These are phyloP conservation scores for Claviceps sp. DNA, from an alignment of 2,329 filamentous ascomycete species.

Conservation along the genomic window DNA sequence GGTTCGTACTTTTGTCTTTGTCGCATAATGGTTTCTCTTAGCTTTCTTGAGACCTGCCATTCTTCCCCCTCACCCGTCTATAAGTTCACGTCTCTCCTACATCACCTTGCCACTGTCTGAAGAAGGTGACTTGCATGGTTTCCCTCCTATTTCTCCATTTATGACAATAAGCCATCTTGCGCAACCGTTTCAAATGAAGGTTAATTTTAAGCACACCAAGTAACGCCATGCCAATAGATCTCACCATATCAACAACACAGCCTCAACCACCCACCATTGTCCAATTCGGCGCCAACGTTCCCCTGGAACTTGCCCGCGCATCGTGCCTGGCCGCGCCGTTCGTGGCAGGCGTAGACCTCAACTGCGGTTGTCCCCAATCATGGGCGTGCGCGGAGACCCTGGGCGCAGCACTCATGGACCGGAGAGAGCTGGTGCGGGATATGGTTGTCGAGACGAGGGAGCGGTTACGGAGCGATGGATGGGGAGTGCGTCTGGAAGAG, in stretches of 20 bases:
- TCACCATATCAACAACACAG: slow-evolving; percentile 42
- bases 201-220: no score
- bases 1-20: slow-evolving; percentile 22
- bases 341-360: slow-evolving; percentile 53
- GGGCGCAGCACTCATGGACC: slow-evolving; percentile 56
- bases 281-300: slow-evolving; percentile 52
- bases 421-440: slow-evolving; percentile 48
- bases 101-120: no score
- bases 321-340: slow-evolving; percentile 47
- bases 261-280: slow-evolving; percentile 47
- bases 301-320: slow-evolving; percentile 48
- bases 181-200: no score
- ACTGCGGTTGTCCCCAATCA: slow-evolving; percentile 60
- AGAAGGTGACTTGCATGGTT: no score
- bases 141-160: no score
- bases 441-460: slow-evolving; percentile 47
- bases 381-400: slow-evolving; percentile 58
- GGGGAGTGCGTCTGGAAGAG: slow-evolving; percentile 31
- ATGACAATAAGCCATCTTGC: no score
- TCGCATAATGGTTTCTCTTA: no score
- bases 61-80: no score
- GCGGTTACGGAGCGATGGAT: slow-evolving; percentile 38
- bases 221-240: slow-evolving; percentile 26
- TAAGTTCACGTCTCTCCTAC: no score
- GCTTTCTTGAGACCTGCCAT: no score